These are phyloP conservation scores for Cucumis melo DNA, from an alignment of 306 rosid genomes.

Conservation along the genomic window DNA sequence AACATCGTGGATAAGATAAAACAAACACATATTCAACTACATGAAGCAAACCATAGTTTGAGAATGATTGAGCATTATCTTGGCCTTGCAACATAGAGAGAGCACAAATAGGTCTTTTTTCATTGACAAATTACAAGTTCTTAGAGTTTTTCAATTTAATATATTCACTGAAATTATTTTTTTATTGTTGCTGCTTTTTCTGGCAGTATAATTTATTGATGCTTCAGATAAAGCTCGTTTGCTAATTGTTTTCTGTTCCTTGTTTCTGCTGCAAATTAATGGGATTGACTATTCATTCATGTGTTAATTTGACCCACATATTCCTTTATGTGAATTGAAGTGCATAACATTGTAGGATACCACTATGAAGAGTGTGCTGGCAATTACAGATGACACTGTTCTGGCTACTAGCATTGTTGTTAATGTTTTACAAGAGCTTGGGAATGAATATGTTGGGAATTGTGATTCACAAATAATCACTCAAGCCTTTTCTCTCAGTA, in stretches of 20 bases:
- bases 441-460: neutral
- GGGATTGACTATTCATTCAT: neutral
- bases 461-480: slow-evolving; percentile 3
- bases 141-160: neutral
- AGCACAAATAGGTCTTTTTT: neutral
- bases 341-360: neutral
- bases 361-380: neutral
- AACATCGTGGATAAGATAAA: too few species aligned
- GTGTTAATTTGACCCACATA: neutral
- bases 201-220: neutral
- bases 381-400: neutral
- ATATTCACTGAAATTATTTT: neutral
- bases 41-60: too few species aligned
- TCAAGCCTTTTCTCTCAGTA: slow-evolving; percentile 10
- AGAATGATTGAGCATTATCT: neutral
- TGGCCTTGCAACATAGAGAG: neutral
- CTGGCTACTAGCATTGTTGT: neutral
- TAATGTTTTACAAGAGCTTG: neutral
- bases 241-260: neutral
- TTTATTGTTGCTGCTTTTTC: neutral
- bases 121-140: neutral
- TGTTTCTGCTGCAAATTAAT: neutral
- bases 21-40: too few species aligned
- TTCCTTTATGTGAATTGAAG: neutral
- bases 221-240: neutral